Conservation (phyloP, 768 basidiomycete genomes). For the Porpolomopsis calyptriformis region DNA sequence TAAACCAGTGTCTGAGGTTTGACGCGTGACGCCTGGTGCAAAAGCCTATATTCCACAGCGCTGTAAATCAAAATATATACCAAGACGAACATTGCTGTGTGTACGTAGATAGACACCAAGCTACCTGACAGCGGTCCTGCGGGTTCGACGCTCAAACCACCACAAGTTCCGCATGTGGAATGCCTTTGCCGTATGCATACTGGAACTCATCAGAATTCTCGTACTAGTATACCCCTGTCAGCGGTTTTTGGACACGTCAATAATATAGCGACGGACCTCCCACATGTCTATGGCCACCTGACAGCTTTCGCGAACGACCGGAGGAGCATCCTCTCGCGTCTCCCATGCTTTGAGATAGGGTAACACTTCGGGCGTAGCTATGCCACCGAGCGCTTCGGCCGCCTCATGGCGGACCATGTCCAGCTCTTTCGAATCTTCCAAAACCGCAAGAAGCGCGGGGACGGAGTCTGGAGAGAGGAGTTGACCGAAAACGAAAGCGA, state of each 20-base stretch:
- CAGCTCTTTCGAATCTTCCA: constrained; percentile 63
- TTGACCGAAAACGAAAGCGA: constrained; percentile 97
- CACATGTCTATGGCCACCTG: constrained; percentile 96
- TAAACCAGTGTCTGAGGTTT: too few species aligned
- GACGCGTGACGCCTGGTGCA: too few species aligned
- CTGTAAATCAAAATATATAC: too few species aligned
- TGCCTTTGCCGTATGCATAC: constrained; percentile 35
- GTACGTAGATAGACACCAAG: too few species aligned
- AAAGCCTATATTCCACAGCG: too few species aligned
- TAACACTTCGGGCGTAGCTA: constrained; percentile 86
- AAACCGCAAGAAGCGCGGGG: constrained; percentile 68
- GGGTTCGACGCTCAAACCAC: background rate
- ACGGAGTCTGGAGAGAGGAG: constrained; percentile 82
- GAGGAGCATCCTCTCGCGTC: constrained; percentile 63
- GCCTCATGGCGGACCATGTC: constrained; percentile 99
- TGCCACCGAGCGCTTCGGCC: constrained; percentile 96
- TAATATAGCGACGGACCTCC: constrained; percentile 46
- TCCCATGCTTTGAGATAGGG: constrained; percentile 82
- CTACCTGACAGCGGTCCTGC: background rate
- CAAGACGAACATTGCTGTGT: too few species aligned
- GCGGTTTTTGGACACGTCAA: background rate
- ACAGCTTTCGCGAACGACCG: constrained; percentile 91
- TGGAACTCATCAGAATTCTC: constrained; percentile 66
- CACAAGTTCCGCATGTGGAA: background rate
- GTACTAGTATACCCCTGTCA: constrained; percentile 30